Percentiles rank a stretch among this genome's conserved stretches.
Evolutionary conservation across 208 protist species (phyloP).

Genomic region (Leptomonas seymouri): DNA sequence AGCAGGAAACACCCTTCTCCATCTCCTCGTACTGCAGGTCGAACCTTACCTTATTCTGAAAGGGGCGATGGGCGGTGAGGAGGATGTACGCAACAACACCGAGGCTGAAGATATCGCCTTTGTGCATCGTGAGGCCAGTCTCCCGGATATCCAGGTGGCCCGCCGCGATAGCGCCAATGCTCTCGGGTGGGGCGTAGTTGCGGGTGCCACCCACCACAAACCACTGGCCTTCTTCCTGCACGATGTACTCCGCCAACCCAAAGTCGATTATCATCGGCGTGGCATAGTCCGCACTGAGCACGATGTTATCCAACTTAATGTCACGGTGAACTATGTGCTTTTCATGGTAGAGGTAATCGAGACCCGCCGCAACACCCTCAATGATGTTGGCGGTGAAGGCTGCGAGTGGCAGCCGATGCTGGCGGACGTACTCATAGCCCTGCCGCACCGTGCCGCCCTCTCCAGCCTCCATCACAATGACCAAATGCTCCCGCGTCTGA

Average conservation of each 20-base stretch:
- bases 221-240: constrained; percentile 18
- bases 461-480: constrained; percentile 77
- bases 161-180: constrained; percentile 45
- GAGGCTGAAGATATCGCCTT: constrained; percentile 78
- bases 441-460: constrained; percentile 68
- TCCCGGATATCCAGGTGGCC: constrained; percentile 35
- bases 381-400: constrained; percentile 68
- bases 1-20: constrained; percentile 43
- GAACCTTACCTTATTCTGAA: constrained; percentile 37
- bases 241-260: constrained; percentile 70
- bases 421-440: constrained; percentile 43
- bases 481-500: constrained; percentile 60
- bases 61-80: constrained; percentile 45
- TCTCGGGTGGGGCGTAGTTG: constrained; percentile 79
- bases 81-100: constrained; percentile 72
- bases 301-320: constrained; percentile 90
- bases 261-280: constrained; percentile 86
- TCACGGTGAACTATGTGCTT: constrained; percentile 80
- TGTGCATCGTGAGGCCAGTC: constrained; percentile 54
- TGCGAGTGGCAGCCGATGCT: constrained; percentile 42
- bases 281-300: constrained; percentile 66
- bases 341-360: constrained; percentile 74
- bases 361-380: constrained; percentile 49
- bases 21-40: constrained; percentile 45
- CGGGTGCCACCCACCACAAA: constrained; percentile 53